Evolutionary conservation across 305 asterid genomes (phyloP), one percentile per base, ranked within the genome.

Genomic region (Fraxinus xanthoxyloides): DNA sequence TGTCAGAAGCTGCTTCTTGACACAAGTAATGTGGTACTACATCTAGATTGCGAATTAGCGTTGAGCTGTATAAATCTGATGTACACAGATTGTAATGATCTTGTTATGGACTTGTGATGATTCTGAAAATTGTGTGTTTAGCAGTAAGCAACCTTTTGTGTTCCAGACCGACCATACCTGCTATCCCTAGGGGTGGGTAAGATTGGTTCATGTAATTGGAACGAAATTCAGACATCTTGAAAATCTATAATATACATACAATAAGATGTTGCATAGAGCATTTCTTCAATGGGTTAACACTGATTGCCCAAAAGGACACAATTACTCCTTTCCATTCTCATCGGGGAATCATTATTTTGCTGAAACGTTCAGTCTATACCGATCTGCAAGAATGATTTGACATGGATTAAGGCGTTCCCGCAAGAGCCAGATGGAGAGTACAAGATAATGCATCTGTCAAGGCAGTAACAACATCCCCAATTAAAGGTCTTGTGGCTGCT

Each of bases 391-490:
- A 48, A 48, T 13, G 59, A 84, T 76, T 69, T 10, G 23, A 30
- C 9, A 69, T 69, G 17, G 72, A 63, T 63, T 24, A 28, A 63
- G 72, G 32, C 34, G 17, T 63, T 26, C 56, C 56, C 7, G 32
- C 28, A 5, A 19, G 15, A 61, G 26, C 70, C 70, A 61, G 70
- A 0, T 23, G 31, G 17, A 59, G 13, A 54, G 24, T n/a, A 19
- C 65, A 56, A 56, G 72, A 24, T 65, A 1, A 65, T 26, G 73
- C 34, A 65, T 43, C 51, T 46, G 56, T 79, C 80, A 94, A 76
- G 26, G 98, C 99, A 9, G 94, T 94, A 79, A 94, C 98, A 5
- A 94, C 97, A 38, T 93, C 98, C 2, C 93, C 97, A 13, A 96
- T 94, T 61, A 90, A 86, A 75, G 98, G 98, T 61, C 98, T 87